Evolutionary conservation across 1,284 basidiomycete genomes (phyloP), one percentile per base, ranked within the genome.

Genomic region (Papiliotrema laurentii): DNA sequence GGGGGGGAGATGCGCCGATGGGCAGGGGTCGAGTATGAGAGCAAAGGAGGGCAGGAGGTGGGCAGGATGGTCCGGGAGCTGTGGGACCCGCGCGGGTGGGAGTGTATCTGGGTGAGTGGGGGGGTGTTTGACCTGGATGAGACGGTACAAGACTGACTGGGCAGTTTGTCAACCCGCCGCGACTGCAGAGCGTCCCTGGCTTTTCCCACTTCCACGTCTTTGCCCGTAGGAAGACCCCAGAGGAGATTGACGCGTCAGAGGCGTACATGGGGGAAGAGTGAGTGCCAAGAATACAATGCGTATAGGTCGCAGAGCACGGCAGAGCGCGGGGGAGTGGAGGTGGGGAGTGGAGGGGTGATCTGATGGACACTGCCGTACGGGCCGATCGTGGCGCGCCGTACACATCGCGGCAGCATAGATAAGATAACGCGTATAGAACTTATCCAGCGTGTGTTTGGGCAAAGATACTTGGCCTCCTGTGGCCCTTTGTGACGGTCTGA

Each of bases 151-250:
- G 30, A 19, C 19, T 7, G n/a, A 35, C 7, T 19, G 24, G 25
- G 9, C 33, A 64, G 61, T 64, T 66, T 55, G 63, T 65, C 42
- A 65, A 65, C 49, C 64, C 61, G 13, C 56, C 45, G 58, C 56
- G 70, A 2, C 56, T 74, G 3, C 72, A 74, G 58, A 64, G 60
- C 19, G 65, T 74, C 2, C 68, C 63, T 3, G 68, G 68, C 0
- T 64, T 71, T 37, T 66, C 68, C 11, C 72, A 74, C 50, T 72
- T 71, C 52, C 72, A 74, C 53, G 62, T 74, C 27, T 70, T 74
- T 55, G 72, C 70, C 9, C 43, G 69, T 13, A 50, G 69, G 21
- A 72, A 72, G 55, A 66, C 68, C 10, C 69, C 69, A 2, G 60
- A 62, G 30, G 69, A 71, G 60, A 71, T 71, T 40, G 66, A 71